Base-by-base conservation (phyloP, 2,329 filamentous ascomycete species). In the Phoma herbarum region DNA sequence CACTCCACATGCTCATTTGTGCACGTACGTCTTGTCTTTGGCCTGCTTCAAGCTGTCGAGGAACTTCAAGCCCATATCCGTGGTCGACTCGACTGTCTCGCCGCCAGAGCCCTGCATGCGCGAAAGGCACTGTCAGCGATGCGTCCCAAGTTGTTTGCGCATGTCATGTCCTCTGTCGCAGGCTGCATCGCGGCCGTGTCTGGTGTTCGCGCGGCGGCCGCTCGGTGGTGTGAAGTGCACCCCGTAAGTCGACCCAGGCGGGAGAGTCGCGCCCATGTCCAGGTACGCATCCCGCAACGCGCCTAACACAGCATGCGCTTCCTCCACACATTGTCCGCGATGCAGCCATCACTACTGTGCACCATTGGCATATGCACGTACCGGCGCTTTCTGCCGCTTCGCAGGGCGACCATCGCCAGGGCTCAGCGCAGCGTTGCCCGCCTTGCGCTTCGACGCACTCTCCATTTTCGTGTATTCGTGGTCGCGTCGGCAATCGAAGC, bases 1-100 rank as follows among this genome's bases (percentile, higher is more conserved):
- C 41, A 42, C 46, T 35, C 7, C 26, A 22, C 37, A 43, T 31
- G 25, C 41, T 50, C 28, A 16, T 31, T 57, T 9, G 59, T 64
- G 60, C 58, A 81, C 85, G 71, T 83, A 94, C 91, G 85, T 91
- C 80, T 96, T 96, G 77, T 96, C 92, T 62, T 87, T 86, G 22
- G 91, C 92, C 64, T 86, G 84, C 68, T 88, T 88, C 71, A 96
- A 86, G 72, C 89, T 88, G 52, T 91, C 87, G 43, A 96, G 80
- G 71, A 96, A 90, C 65, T 84, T 85, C 68, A 91, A 79, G 35
- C 92, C 92, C 69, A 88, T 85, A 54, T 88, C 84, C 14, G 88
- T 88, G 2, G 90, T 93, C 16, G 87, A 87, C 73, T 90, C 87
- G 52, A 80, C 77, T 16, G 85, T 88, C 77, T 93, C 90, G 18